phyloP scores from a whole-genome alignment of 179 eudicot species.

The Actinidia arguta region DNA sequence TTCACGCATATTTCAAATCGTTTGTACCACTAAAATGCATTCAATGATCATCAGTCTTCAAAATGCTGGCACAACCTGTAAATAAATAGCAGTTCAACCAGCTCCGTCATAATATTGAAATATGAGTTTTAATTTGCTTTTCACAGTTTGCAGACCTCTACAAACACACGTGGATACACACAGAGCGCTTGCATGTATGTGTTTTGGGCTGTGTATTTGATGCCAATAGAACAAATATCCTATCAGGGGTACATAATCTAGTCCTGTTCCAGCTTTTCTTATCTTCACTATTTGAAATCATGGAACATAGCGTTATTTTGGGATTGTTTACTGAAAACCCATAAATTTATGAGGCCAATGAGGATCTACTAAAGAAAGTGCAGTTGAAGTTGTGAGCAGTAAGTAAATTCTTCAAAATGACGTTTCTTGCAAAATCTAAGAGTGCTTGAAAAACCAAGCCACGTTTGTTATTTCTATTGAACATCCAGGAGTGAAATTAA shows the following conservation, averaged over 20 bases:
- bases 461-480: not conserved
- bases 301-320: not conserved
- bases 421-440: not conserved
- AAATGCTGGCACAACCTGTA: not conserved
- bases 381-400: not conserved
- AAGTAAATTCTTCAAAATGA: not conserved
- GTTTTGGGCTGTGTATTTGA: not conserved
- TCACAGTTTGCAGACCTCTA: not conserved
- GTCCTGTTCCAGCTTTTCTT: not conserved
- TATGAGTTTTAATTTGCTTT: not conserved
- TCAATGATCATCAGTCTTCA: conserved; percentile 1
- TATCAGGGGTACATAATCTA: not conserved
- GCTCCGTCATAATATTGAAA: not conserved
- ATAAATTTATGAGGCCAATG: not conserved
- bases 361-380: not conserved
- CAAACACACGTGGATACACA: not conserved
- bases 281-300: not conserved
- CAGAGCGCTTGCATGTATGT: not conserved
- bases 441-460: no score
- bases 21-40: not conserved
- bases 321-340: not conserved
- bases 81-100: not conserved
- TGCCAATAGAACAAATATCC: not conserved
- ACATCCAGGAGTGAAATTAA: not conserved
- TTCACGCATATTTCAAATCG: not conserved